phyloP scores from a whole-genome alignment of 1,284 basidiomycete species.

The Ustilago crameri region DNA sequence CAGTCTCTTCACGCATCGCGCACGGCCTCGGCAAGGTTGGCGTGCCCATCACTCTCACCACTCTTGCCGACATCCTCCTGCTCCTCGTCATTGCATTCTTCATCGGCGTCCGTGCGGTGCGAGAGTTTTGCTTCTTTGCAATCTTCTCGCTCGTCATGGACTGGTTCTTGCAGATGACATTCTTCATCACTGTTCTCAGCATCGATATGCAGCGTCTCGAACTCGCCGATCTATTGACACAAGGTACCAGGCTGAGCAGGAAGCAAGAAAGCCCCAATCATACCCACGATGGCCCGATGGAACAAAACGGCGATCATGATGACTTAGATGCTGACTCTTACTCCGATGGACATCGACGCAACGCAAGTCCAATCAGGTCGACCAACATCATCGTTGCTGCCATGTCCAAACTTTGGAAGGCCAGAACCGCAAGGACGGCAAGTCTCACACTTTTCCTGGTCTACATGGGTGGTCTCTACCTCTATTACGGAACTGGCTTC shows the following conservation, averaged over 20 bases:
- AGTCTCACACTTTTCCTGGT: slow-evolving; percentile 74
- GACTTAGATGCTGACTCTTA: slow-evolving; percentile 7
- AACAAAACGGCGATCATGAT: slow-evolving; percentile 12
- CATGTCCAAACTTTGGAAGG: slow-evolving; percentile 63
- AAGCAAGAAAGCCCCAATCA: slow-evolving; percentile 16
- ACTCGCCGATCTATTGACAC: slow-evolving; percentile 57
- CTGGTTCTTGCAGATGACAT: slow-evolving; percentile 92
- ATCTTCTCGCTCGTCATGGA: slow-evolving; percentile 93
- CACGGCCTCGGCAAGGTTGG: slow-evolving; percentile 87
- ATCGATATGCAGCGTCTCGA: slow-evolving; percentile 91
- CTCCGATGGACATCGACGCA: slow-evolving; percentile 13
- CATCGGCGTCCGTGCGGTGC: slow-evolving; percentile 79
- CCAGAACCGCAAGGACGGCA: slow-evolving; percentile 81
- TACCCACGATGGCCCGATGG: slow-evolving; percentile 13
- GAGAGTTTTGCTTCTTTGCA: slow-evolving; percentile 92
- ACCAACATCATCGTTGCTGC: slow-evolving; percentile 29
- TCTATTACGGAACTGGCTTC: slow-evolving; percentile 62
- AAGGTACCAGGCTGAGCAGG: slow-evolving; percentile 43
- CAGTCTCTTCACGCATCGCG: slow-evolving; percentile 91
- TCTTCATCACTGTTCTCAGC: slow-evolving; percentile 87
- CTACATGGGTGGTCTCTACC: slow-evolving; percentile 59
- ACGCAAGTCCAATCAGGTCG: slow-evolving; percentile 4
- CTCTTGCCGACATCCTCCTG: slow-evolving; percentile 85
- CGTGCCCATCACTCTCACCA: slow-evolving; percentile 89
- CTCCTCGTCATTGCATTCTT: slow-evolving; percentile 82